Evolutionary conservation across 768 basidiomycete species (phyloP).

Genomic region (Tremella mesenterica): DNA sequence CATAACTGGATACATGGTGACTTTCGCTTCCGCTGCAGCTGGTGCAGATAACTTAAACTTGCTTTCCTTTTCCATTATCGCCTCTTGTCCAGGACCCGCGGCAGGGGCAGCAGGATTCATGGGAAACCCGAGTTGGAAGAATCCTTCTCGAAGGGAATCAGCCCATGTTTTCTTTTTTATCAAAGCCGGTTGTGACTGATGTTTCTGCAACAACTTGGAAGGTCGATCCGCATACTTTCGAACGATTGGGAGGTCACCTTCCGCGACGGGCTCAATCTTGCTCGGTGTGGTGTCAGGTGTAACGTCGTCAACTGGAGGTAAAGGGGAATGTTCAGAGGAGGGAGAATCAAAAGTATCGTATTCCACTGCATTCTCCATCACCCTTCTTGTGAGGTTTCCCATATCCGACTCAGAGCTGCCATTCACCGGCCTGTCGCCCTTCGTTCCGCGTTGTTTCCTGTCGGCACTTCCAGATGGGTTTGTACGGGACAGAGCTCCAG

Average conservation of each 20-base stretch:
- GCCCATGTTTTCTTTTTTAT: neutral
- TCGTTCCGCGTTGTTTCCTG: constrained; percentile 5
- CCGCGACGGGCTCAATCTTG: neutral
- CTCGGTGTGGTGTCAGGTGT: neutral
- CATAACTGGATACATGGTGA: constrained; percentile 29
- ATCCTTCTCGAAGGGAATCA: neutral
- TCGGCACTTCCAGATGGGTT: constrained; percentile 5
- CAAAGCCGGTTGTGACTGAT: neutral
- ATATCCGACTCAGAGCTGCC: neutral
- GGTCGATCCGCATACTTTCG: neutral
- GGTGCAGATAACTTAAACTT: neutral
- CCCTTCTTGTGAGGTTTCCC: constrained; percentile 2
- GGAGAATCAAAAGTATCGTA: constrained; percentile 28
- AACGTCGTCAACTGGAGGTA: too few relatives aligned
- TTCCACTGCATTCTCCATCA: constrained; percentile 15
- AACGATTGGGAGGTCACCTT: neutral
- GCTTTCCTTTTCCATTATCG: constrained; percentile 1
- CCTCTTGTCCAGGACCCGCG: constrained; percentile 6
- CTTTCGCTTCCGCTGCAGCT: constrained; percentile 29
- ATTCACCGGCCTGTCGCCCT: neutral
- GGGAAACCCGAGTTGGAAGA: neutral
- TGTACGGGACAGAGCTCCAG: too few relatives aligned
- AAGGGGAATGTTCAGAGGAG: constrained; percentile 1
- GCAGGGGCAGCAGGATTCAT: neutral
- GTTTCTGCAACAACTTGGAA: neutral